Evolutionary conservation across 345 rosid genomes (phyloP), one percentile per base, ranked within the genome.

Genomic region (Corchorus capsularis): DNA sequence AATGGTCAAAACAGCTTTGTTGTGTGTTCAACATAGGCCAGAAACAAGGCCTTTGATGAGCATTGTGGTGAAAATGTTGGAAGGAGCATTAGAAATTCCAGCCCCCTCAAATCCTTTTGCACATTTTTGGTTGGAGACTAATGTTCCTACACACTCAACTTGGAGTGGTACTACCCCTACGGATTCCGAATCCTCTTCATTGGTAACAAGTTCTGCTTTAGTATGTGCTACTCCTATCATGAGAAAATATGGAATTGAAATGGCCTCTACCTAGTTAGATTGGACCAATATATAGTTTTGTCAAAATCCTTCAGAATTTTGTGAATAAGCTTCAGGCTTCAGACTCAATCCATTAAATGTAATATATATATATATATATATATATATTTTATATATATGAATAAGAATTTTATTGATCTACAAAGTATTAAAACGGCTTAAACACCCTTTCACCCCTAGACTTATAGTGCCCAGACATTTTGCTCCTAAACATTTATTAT

Each of bases 11-110:
- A 75, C 77, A 43, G 89, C 79, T 49, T 35, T 83, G 3, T 68
- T 49, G 67, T 86, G 89, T 56, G 64, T 82, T 54, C 89, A 83
- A 72, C 13, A 75, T 13, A 60, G 47, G 19, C 81, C 87, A 0
- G 82, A 82, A 22, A 63, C 79, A 0, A 79, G 89, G 54, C 87
- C 87, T 13, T 12, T 9, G 22, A 83, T 79, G 85, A 81, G 86
- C 65, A 39, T 46, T 47, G 85, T 80, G 74, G 86, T 79, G 59
- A 81, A 83, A 60, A 82, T 81, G 82, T 62, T 83, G 74, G 82
- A 86, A 37, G 89, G 86, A 69, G 75, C 60, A 10, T 52, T 78
- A 37, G 84, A 82, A 20, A 73, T 63, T 70, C 72, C 68, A 32
- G 4, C 27, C 10, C 75, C 79, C 45, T 9, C 37, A 12, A 54